A percentile compares a stretch with the other conserved stretches of the same genome.
phyloP scores from a whole-genome alignment of 305 asterid genomes.

The Lippia alba region DNA sequence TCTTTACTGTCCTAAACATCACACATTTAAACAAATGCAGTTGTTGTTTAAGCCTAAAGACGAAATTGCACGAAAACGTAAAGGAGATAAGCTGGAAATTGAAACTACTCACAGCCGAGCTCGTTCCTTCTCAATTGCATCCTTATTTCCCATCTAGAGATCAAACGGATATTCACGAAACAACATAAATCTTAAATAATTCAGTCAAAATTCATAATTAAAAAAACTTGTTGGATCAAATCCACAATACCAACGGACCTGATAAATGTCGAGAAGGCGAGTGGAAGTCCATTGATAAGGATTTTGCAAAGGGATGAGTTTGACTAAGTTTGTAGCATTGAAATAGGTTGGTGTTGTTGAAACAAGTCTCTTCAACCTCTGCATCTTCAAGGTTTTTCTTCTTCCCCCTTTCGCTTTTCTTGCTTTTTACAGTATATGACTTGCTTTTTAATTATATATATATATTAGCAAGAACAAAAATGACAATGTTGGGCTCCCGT shows the following conservation, averaged over 20 bases:
- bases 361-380: constrained; percentile 55
- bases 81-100: not conserved
- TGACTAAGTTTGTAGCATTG: constrained; percentile 32
- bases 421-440: not conserved
- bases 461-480: too few species aligned
- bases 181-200: constrained; percentile 25
- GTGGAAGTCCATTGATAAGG: constrained; percentile 64
- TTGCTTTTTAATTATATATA: too few species aligned
- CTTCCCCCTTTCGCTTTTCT: not conserved
- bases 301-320: constrained; percentile 39
- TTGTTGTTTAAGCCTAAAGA: constrained; percentile 1
- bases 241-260: constrained; percentile 47
- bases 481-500: too few species aligned
- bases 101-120: constrained; percentile 79
- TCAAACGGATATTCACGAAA: constrained; percentile 31
- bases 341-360: constrained; percentile 39
- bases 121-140: constrained; percentile 74
- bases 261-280: constrained; percentile 77
- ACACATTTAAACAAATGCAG: constrained; percentile 33
- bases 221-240: not conserved
- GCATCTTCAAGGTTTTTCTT: constrained; percentile 47
- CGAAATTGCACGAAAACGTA: constrained; percentile 1
- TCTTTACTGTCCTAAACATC: constrained; percentile 83
- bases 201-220: too few species aligned
- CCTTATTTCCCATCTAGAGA: constrained; percentile 69